Evolutionary conservation across 2,329 filamentous ascomycete genomes (phyloP), one percentile per base, ranked within the genome.

Genomic region (Monascus ruber): DNA sequence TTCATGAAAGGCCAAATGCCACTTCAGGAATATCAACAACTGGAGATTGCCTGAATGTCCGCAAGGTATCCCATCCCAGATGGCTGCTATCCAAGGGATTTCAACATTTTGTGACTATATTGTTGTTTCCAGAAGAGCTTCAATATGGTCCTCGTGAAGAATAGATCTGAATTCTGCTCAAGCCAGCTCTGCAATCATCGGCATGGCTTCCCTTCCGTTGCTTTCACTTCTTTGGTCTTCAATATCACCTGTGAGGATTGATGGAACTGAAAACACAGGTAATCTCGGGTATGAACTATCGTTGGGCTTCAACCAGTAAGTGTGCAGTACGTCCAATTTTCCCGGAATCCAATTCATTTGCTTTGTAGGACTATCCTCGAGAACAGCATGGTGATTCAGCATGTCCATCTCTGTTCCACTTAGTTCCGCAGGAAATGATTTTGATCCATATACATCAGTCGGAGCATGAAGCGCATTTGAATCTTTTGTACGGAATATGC

Each of bases 281-380:
- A 59, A 51, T 26, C 51, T 51, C n/a, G 59, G 59, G 1, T 49
- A 51, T 24, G 38, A 41, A 26, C 50, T 45, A 10, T 47, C 47
- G 32, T 49, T 52, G 11, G 49, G 47, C 37, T 56, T 60, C 34
- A 61, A 46, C 0, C 53, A 53, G 37, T 58, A 59, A 2, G 52
- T 58, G 31, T 53, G 56, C 38, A 55, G 33, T 27, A 45, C 38
- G 26, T 55, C 50, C 3, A 47, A 42, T 35, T 47, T 48, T 28
- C 53, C 48, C n/a, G 53, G 52, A 27, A 53, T 35, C 56, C 56
- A 59, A 17, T 53, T 52, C 52, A 60, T 53, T 38, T 58, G 49
- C 10, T 17, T 44, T 7, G 50, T 46, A 24, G 51, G 24, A 7
- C 50, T 43, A 5, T 48, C 35, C 17, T 39, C 43, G 33, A 45